Evolutionary conservation across 164 flowering plant species (phyloP).

Genomic region (Litsea cubeba): DNA sequence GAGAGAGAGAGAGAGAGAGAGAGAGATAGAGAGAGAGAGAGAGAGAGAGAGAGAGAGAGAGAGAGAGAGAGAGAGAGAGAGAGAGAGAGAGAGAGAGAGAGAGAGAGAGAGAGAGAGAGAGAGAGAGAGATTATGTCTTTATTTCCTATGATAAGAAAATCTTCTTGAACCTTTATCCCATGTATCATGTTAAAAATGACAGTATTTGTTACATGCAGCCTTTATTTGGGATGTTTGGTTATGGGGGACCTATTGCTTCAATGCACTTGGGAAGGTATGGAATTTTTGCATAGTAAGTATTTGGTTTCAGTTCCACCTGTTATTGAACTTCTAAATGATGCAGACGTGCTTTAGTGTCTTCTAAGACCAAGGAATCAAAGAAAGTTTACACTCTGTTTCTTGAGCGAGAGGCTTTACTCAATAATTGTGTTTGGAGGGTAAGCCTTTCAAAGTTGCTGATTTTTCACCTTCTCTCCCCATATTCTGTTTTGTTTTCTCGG

Average conservation of each 20-base stretch:
- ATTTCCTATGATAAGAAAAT: no score
- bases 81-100: no score
- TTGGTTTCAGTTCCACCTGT: background rate
- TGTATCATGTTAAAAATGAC: background rate
- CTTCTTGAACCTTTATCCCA: background rate
- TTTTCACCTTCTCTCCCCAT: background rate
- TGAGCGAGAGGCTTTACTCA: slow-evolving; percentile 55
- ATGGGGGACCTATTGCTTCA: slow-evolving; percentile 74
- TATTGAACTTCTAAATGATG: background rate
- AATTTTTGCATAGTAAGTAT: background rate
- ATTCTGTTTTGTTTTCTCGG: background rate
- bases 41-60: no score
- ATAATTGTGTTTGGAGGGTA: slow-evolving; percentile 60
- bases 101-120: no score
- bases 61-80: no score
- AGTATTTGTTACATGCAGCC: slow-evolving; percentile 43
- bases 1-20: no score
- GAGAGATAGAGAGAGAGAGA: no score
- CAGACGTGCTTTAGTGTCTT: slow-evolving; percentile 62
- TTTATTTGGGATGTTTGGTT: slow-evolving; percentile 87
- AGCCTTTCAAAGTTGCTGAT: background rate
- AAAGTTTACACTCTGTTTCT: slow-evolving; percentile 52
- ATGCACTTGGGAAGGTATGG: slow-evolving; percentile 78
- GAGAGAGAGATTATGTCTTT: no score
- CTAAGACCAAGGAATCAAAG: slow-evolving; percentile 61